phyloP scores from a whole-genome alignment of 805 yeast species.

The Blastobotrys parvus region DNA sequence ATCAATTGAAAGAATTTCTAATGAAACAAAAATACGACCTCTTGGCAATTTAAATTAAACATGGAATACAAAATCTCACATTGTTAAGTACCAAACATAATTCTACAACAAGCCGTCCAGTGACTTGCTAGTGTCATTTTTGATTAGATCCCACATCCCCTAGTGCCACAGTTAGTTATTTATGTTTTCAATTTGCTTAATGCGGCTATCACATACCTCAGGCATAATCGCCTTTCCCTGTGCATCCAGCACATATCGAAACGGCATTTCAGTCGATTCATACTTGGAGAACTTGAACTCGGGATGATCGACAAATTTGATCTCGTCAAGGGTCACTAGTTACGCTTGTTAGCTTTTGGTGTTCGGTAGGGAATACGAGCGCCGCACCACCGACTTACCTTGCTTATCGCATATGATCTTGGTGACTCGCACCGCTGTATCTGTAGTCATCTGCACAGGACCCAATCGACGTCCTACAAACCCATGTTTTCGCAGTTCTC shows the following conservation, averaged over 20 bases:
- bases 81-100: too few species aligned
- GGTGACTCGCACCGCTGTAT: conserved; percentile 91
- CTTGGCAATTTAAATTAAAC: too few species aligned
- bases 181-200: too few species aligned
- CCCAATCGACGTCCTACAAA: conserved; percentile 85
- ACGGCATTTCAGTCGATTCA: conserved; percentile 97
- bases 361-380: not conserved
- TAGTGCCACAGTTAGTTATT: too few species aligned
- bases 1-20: too few species aligned
- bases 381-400: conserved; percentile 20
- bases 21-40: too few species aligned
- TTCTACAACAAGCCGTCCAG: conserved; percentile 27
- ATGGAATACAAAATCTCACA: too few species aligned
- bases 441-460: conserved; percentile 90
- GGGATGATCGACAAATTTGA: conserved; percentile 85
- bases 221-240: conserved; percentile 76
- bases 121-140: conserved; percentile 75
- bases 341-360: not conserved
- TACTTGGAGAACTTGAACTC: conserved; percentile 80
- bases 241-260: conserved; percentile 68
- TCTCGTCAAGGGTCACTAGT: conserved; percentile 49
- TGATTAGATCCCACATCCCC: conserved; percentile 84
- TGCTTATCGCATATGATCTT: conserved; percentile 62
- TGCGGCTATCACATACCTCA: conserved; percentile 25
- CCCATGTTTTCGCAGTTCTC: conserved; percentile 79